Base-by-base conservation (phyloP, 2,329 filamentous ascomycete species). In the Hypoxylon sp. region DNA sequence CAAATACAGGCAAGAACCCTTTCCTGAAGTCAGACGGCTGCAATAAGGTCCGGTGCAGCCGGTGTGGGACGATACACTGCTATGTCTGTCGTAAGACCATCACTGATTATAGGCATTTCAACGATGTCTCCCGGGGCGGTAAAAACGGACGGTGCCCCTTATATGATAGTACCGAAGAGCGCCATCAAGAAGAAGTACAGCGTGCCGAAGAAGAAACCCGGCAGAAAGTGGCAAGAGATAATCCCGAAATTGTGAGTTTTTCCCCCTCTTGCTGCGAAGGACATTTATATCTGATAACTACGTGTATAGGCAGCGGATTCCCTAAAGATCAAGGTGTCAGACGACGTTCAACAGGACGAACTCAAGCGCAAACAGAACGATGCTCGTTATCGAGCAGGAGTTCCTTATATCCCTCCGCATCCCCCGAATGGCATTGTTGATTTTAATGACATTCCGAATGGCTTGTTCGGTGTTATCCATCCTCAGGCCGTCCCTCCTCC, bases 11-110 rank as follows among this genome's bases (percentile, higher is more conserved):
- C 80, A 82, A 85, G n/a, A 87, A 88, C n/a, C 88, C 90, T 0
- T 96, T 95, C 74, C 86, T 97, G 77, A 97, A 97, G 76, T 87
- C 90, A 37, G 78, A 82, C 33, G 94, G 94, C 2, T 97, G 94
- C 81, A 97, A 97, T 81, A 94, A 94, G 80, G 93, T 97, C 87
- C 85, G 79, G 0, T 97, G 94, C 78, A 83, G 87, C 0, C 85
- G 85, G n/a, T 90, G 88, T 66, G 4, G 61, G 2, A 86, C 88
- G 48, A 74, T 85, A 0, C 87, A 89, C 70, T 91, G 90, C 75
- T 94, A 94, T 73, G 84, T 93, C 46, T 97, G 94, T 80, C 90
- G 89, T 22, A 84, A 90, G 73, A 87, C 87, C 1, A 87, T 85
- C 63, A 69, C 37, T 2, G 80, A 86, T 62, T 96, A 97, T 74